A percentile compares a stretch with the other conserved stretches of the same genome.
phyloP scores from a whole-genome alignment of 1,284 basidiomycete genomes.

The Stereum hirsutum region DNA sequence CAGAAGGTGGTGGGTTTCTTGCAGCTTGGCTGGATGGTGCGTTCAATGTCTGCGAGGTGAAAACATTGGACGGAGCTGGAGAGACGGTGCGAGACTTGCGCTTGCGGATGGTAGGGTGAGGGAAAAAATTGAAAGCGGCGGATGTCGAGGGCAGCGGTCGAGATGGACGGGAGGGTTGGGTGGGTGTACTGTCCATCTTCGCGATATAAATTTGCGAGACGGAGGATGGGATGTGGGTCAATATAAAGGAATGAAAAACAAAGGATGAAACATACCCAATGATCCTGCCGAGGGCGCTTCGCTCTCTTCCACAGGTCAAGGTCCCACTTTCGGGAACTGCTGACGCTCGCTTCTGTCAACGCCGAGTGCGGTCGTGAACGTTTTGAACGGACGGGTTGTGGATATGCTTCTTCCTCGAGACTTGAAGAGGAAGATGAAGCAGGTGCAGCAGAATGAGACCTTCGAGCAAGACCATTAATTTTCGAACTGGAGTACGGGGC shows the following conservation, averaged over 20 bases:
- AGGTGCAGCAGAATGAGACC: conserved; percentile 38
- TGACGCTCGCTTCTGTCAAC: no score
- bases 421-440: conserved; percentile 22
- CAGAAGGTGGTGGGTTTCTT: no score
- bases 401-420: no score
- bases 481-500: conserved; percentile 25
- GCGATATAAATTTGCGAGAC: conserved; percentile 3
- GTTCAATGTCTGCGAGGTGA: conserved; percentile 8
- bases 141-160: conserved; percentile 42
- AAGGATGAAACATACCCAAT: conserved; percentile 30
- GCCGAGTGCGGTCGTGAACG: no score
- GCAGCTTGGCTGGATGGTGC: no score
- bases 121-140: conserved; percentile 49
- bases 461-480: conserved; percentile 42
- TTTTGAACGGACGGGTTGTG: no score
- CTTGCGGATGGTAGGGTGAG: conserved; percentile 15
- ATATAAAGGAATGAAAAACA: conserved; percentile 5
- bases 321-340: conserved; percentile 35
- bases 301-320: conserved; percentile 44
- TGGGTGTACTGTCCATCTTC: conserved; percentile 4
- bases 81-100: conserved; percentile 14
- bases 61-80: conserved; percentile 10
- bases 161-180: conserved; percentile 6
- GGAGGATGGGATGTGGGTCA: conserved; percentile 1
- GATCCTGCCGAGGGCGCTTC: conserved; percentile 38